Evolutionary conservation across 352 stramenopile genomes (phyloP).

Genomic region (Phytophthora foliorum): DNA sequence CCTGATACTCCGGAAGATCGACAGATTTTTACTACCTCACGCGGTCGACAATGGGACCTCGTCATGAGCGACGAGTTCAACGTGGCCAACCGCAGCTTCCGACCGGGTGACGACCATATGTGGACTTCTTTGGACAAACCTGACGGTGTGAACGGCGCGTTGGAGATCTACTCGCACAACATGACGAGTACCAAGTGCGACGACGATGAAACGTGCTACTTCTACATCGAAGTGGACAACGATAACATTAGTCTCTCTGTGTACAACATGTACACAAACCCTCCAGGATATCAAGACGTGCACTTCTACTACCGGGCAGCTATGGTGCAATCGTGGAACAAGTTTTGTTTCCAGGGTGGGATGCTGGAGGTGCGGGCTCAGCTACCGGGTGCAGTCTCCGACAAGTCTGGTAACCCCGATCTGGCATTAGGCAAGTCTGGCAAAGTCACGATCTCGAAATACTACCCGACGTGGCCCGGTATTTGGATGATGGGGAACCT

Average conservation of each 20-base stretch:
- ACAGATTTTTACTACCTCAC: slow-evolving; percentile 53
- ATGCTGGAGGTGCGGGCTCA: slow-evolving; percentile 94
- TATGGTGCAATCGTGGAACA: slow-evolving; percentile 94
- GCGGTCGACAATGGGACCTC: slow-evolving; percentile 60
- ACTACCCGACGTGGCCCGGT: slow-evolving; percentile 94
- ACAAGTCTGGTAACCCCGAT: slow-evolving; percentile 61
- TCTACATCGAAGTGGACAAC: slow-evolving; percentile 52
- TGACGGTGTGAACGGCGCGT: slow-evolving; percentile 90
- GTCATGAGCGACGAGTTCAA: slow-evolving; percentile 97
- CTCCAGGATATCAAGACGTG: slow-evolving; percentile 54
- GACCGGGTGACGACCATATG: slow-evolving; percentile 91
- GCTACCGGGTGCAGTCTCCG: slow-evolving; percentile 83
- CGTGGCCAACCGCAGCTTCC: slow-evolving; percentile 85
- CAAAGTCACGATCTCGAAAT: slow-evolving; percentile 63
- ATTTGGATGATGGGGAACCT: slow-evolving; percentile 98
- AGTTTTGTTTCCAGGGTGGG: slow-evolving; percentile 95
- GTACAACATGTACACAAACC: slow-evolving; percentile 69
- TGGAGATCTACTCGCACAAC: slow-evolving; percentile 94
- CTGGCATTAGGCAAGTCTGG: slow-evolving; percentile 53
- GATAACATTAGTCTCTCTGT: slow-evolving; percentile 52
- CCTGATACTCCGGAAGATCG: slow-evolving; percentile 52
- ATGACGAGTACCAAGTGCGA: slow-evolving; percentile 66
- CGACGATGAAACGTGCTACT: slow-evolving; percentile 56
- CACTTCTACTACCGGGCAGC: slow-evolving; percentile 70
- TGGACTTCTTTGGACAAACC: slow-evolving; percentile 96